Percentiles rank a stretch among this genome's conserved stretches.
Evolutionary conservation across 148 eudicot species (phyloP).

Genomic region (Amaranthus cruentus): DNA sequence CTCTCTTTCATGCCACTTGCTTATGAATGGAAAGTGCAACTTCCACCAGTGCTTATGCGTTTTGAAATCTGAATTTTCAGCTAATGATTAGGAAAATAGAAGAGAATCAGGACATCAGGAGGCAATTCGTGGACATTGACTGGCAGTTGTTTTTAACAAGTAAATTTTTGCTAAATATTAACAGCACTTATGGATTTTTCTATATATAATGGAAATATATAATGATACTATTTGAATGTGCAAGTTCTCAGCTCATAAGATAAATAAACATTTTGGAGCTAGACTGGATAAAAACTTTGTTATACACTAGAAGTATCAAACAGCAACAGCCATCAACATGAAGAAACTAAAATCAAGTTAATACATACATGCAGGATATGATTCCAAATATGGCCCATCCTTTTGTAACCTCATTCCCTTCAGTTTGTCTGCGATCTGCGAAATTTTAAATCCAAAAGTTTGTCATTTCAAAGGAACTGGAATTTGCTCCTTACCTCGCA

Average conservation of each 20-base stretch:
- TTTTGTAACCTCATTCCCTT: constrained; percentile 41
- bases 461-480: not conserved
- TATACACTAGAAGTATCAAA: not conserved
- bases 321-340: constrained; percentile 5
- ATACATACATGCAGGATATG: constrained; percentile 62
- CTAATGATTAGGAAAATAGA: not conserved
- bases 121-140: not conserved
- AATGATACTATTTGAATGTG: too few species aligned
- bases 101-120: not conserved
- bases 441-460: constrained; percentile 9
- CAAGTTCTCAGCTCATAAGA: too few species aligned
- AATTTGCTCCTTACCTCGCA: not conserved
- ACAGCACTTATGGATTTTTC: too few species aligned
- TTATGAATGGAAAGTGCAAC: not conserved
- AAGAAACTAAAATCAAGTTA: not conserved
- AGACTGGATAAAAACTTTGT: not conserved
- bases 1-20: not conserved
- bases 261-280: not conserved
- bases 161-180: not conserved
- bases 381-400: constrained; percentile 95
- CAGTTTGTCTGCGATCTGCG: constrained; percentile 56
- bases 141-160: not conserved
- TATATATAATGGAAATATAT: too few species aligned
- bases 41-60: not conserved
- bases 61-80: not conserved